A percentile compares a stretch with the other conserved stretches of the same genome.
These are phyloP conservation scores for Rhodotorula graminis DNA, from an alignment of 768 basidiomycete species.

Conservation along the genomic window DNA sequence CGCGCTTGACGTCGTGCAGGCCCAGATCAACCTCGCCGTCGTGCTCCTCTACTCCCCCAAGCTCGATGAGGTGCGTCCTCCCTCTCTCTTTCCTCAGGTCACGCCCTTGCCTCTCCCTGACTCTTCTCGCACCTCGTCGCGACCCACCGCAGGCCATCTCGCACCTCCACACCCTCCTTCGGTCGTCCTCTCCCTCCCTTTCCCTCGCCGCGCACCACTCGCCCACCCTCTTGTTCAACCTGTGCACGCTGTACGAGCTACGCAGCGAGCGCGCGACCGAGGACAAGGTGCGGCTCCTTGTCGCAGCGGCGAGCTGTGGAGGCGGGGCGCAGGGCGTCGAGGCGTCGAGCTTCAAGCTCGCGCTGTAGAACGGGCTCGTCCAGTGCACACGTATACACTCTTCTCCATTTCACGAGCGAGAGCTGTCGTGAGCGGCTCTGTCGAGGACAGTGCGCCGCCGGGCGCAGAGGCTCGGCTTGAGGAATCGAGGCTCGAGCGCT, in stretches of 20 bases:
- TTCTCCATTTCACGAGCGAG: no score
- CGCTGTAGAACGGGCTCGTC: not conserved
- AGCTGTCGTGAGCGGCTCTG: no score
- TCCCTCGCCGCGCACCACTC: not conserved
- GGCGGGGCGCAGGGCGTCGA: slow-evolving; percentile 5
- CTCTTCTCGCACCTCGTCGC: no score
- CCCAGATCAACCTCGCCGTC: slow-evolving; percentile 13
- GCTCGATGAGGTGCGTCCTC: slow-evolving; percentile 9
- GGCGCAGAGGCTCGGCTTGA: no score
- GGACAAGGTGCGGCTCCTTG: not conserved
- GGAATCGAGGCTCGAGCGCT: no score
- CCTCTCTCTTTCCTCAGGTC: no score
- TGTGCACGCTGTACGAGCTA: slow-evolving; percentile 15
- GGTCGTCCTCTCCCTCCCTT: not conserved
- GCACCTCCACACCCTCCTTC: not conserved
- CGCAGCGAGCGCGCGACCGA: slow-evolving; percentile 1
- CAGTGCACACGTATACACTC: no score
- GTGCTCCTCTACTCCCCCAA: slow-evolving; percentile 1
- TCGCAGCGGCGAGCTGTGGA: not conserved
- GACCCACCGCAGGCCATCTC: slow-evolving; percentile 5
- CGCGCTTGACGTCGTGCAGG: not conserved
- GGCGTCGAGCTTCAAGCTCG: slow-evolving; percentile 1
- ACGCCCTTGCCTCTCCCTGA: not conserved
- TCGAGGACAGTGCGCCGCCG: no score
- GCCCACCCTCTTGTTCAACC: slow-evolving; percentile 18